Conservation (phyloP, 768 basidiomycete genomes). For the Boletellus emodensis region DNA sequence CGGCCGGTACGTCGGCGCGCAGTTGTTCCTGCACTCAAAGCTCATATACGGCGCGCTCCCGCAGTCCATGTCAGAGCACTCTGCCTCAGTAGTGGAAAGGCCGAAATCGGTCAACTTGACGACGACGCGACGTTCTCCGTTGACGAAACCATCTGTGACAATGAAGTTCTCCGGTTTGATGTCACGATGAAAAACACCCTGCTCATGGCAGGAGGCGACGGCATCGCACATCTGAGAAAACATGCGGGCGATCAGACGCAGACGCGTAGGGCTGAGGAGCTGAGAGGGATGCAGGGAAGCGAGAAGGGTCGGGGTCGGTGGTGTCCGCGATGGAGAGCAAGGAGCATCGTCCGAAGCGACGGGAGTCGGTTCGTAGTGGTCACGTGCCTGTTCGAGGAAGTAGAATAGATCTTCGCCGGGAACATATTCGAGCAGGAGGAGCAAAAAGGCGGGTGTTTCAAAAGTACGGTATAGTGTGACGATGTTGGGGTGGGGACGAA, state of each 20-base stretch:
- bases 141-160: constrained; percentile 75
- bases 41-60: constrained; percentile 99
- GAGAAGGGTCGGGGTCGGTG: constrained; percentile 90
- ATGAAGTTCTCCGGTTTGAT: constrained; percentile 99
- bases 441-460: constrained; percentile 86
- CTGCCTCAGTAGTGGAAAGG: constrained; percentile 81
- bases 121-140: constrained; percentile 80
- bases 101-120: constrained; percentile 99
- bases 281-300: constrained; percentile 76
- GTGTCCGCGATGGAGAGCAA: constrained; percentile 55
- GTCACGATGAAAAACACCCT: constrained; percentile 90
- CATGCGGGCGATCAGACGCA: constrained; percentile 94
- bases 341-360: constrained; percentile 11
- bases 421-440: constrained; percentile 92
- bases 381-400: constrained; percentile 94
- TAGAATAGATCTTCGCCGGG: constrained; percentile 98
- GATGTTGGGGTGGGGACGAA: constrained; percentile 87
- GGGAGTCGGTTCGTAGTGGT: constrained; percentile 64
- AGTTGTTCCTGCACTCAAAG: constrained; percentile 97
- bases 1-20: constrained; percentile 90
- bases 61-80: constrained; percentile 96
- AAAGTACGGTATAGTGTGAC: constrained; percentile 92
- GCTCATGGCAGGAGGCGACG: constrained; percentile 89
- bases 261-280: constrained; percentile 79
- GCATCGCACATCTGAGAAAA: constrained; percentile 99